A percentile compares a stretch with the other conserved stretches of the same genome.
Evolutionary conservation across 768 basidiomycete species (phyloP).

Genomic region (Saitozyma podzolica): DNA sequence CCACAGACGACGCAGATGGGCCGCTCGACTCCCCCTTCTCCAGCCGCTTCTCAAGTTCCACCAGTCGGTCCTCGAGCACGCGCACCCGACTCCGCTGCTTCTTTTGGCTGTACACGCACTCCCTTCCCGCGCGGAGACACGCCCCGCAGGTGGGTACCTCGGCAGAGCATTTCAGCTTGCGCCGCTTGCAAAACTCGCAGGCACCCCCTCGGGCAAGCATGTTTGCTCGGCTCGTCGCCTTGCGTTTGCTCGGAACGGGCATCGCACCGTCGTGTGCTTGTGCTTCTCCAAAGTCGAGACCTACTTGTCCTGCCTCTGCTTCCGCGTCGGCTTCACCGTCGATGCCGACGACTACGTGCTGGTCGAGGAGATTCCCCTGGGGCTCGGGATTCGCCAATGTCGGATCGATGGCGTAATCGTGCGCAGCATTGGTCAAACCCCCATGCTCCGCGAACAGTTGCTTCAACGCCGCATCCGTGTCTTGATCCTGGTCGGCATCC

Average conservation of each 20-base stretch:
- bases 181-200: conserved; percentile 43
- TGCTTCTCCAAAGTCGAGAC: not conserved
- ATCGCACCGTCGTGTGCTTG: not conserved
- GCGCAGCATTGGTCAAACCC: not conserved
- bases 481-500: conserved; percentile 13
- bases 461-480: conserved; percentile 13
- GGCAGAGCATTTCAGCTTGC: conserved; percentile 44
- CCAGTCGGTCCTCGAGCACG: conserved; percentile 38
- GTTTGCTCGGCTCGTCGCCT: conserved; percentile 39
- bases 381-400: not conserved
- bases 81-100: conserved; percentile 38
- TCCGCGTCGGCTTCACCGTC: not conserved
- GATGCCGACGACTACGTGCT: not conserved
- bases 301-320: not conserved
- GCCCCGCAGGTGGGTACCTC: conserved; percentile 32
- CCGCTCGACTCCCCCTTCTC: too few species aligned
- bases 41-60: conserved; percentile 40
- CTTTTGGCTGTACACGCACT: conserved; percentile 43
- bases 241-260: conserved; percentile 22
- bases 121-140: conserved; percentile 23
- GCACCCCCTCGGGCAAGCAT: conserved; percentile 47
- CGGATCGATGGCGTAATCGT: not conserved
- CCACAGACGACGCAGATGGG: too few species aligned
- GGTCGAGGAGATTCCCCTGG: not conserved
- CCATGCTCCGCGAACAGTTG: conserved; percentile 1